Evolutionary conservation across 257 asterid species (phyloP).

Genomic region (Leptodermis oblonga): DNA sequence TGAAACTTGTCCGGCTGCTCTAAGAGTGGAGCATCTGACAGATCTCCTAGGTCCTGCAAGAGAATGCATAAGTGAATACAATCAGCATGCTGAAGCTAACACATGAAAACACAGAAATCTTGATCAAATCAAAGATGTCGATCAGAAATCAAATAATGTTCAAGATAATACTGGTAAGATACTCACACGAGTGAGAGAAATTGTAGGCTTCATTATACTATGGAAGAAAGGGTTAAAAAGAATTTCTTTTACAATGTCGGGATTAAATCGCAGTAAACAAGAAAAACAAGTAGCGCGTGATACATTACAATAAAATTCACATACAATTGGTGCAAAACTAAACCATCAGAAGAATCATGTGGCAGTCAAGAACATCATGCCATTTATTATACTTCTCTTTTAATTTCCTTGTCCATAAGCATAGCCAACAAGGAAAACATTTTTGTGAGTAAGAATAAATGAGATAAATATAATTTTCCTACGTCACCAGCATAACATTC

Average conservation of each 20-base stretch:
- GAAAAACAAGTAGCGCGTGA: not conserved
- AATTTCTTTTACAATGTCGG: not conserved
- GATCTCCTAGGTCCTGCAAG: constrained; percentile 65
- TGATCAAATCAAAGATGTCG: not conserved
- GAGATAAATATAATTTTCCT: not conserved
- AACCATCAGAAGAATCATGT: not conserved
- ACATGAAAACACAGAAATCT: not conserved
- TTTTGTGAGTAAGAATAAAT: not conserved
- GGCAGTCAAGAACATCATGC: not conserved
- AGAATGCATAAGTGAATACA: not conserved
- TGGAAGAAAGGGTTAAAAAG: not conserved
- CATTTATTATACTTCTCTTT: not conserved
- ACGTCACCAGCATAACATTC: not conserved
- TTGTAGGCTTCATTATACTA: not conserved
- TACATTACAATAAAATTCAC: not conserved
- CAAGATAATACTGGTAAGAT: not conserved
- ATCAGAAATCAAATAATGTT: not conserved
- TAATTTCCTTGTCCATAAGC: not conserved
- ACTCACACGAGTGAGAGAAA: not conserved
- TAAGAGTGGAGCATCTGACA: constrained; percentile 43
- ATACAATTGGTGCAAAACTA: not conserved
- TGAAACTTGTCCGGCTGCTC: constrained; percentile 59
- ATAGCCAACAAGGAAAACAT: not conserved
- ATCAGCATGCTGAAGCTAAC: constrained; percentile 15
- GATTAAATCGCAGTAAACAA: not conserved